Evolutionary conservation across 2,329 filamentous ascomycete species (phyloP), one percentile per base, ranked within the genome.

Genomic region (Chaetomium olivaceum): DNA sequence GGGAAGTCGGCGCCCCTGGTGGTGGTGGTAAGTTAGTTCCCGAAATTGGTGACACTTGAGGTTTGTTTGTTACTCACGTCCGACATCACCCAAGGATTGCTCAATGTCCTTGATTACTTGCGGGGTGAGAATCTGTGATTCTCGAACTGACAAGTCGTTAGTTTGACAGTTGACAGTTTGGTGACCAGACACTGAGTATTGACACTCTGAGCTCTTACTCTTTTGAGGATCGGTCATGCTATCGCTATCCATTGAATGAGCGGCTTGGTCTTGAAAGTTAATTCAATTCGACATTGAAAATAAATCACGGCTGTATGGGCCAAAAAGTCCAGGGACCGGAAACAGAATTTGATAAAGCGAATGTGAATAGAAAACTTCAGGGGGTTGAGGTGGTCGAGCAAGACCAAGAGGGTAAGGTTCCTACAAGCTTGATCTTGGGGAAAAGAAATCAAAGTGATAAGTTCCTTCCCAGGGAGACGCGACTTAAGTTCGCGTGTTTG

Each of bases 31-130:
- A 50, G 46, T 48, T 19, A 61, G 31, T 3, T 43, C 21, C 19
- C 11, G 23, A 29, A 52, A 25, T 7, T 23, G 12, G 14, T 25
- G 27, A 27, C 29, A 7, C 16, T 52, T 16, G 29, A n/a, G 21
- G 19, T 21, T 36, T 29, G 8, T 12, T 11, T 16, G 23, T n/a
- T n/a, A 65, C 68, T 62, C 46, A 70, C 68, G 60, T 7, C 60
- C 61, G 23, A 70, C 54, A 33, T 70, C 68, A 1, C 68, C 68
- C 3, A 70, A 46, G 4, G n/a, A n/a, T n/a, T 58, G 46, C 62
- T 68, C 68, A 6, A 68, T 67, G 51, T 70, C 56, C 5, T 54
- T n/a, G 25, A 70, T 66, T 11, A 33, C 58, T 19, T 67, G 33
- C 5, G 61, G 19, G 2, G 23, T 52, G 23, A 59, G 14, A 11